These are phyloP conservation scores for Pseudisothecium myosuroides DNA, from an alignment of 225 moss, liverwort and hornwort species.

Conservation along the genomic window DNA sequence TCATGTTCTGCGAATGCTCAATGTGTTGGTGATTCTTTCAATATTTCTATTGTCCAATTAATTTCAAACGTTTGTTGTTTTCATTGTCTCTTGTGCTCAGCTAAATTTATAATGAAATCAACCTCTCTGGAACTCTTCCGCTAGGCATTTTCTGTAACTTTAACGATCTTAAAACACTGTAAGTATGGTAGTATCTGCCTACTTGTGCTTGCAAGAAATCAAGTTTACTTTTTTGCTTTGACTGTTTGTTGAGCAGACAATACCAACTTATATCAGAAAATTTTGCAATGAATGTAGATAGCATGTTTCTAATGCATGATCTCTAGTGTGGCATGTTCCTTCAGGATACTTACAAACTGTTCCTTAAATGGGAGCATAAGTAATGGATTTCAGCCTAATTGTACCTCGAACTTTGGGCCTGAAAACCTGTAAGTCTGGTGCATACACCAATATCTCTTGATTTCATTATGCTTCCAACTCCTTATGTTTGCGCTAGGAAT, in stretches of 20 bases:
- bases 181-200: not conserved
- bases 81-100: not conserved
- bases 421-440: not conserved
- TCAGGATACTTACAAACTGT: not conserved
- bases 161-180: rapidly evolving
- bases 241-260: rapidly evolving
- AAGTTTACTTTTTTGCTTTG: not conserved
- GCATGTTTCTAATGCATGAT: not conserved
- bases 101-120: rapidly evolving
- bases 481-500: not conserved
- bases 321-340: not conserved
- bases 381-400: too few relatives aligned
- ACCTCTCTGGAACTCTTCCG: not conserved
- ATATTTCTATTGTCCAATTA: not conserved
- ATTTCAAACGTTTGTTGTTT: not conserved
- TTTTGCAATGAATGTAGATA: not conserved
- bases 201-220: not conserved
- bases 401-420: rapidly evolving
- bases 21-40: not conserved
- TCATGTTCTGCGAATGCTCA: not conserved
- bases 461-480: not conserved
- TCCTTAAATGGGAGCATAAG: not conserved
- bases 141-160: not conserved
- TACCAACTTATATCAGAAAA: not conserved
- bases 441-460: not conserved